Conservation (phyloP, 2,329 filamentous ascomycete species). For the Penicillium sp. region DNA sequence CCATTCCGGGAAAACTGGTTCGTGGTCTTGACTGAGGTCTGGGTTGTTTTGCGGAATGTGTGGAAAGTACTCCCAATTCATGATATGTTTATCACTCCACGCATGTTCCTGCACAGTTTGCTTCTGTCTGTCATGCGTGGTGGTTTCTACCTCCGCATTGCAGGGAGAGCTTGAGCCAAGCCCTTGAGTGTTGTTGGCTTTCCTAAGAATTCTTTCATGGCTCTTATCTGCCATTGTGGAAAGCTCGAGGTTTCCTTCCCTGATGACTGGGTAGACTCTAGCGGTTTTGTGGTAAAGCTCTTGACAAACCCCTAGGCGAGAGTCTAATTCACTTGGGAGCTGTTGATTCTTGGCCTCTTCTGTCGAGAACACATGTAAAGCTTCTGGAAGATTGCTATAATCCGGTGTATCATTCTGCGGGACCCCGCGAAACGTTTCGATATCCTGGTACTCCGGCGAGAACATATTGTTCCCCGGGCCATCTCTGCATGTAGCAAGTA, state of each 20-base stretch:
- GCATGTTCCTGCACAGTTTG: background rate
- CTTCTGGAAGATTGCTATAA: background rate
- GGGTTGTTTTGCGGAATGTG: background rate
- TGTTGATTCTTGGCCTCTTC: conserved; percentile 1
- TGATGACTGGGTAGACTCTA: conserved; percentile 23
- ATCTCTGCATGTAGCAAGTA: conserved; percentile 29
- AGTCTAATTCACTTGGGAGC: background rate
- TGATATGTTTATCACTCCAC: conserved; percentile 19
- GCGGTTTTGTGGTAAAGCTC: conserved; percentile 21
- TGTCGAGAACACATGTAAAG: background rate
- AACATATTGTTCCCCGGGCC: conserved; percentile 34
- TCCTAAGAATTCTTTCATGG: conserved; percentile 12
- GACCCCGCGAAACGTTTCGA: conserved; percentile 18
- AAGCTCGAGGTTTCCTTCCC: conserved; percentile 19
- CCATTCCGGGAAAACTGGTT: background rate
- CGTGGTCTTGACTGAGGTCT: too few relatives aligned
- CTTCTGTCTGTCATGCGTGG: background rate
- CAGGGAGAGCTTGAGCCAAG: background rate
- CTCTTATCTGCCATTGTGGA: conserved; percentile 19
- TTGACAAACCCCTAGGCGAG: background rate
- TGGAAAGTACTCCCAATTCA: conserved; percentile 35
- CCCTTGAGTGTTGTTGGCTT: background rate
- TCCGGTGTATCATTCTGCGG: background rate
- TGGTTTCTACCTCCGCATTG: background rate
- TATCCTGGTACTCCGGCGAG: conserved; percentile 26